A percentile compares a stretch with the other conserved stretches of the same genome.
Evolutionary conservation across 345 rosid species (phyloP).

Genomic region (Eucalyptus brandiana): DNA sequence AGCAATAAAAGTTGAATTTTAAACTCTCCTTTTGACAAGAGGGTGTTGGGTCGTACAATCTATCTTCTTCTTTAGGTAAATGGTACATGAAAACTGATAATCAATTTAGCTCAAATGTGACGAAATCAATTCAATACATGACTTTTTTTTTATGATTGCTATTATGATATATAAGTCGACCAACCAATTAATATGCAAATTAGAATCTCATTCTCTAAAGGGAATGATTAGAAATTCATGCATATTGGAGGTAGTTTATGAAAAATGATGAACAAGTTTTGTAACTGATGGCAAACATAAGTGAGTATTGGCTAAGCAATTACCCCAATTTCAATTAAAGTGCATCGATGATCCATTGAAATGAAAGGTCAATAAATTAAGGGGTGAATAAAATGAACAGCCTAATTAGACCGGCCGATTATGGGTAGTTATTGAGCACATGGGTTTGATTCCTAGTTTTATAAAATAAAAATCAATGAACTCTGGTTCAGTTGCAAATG

Average conservation of each 20-base stretch:
- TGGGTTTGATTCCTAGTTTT: not conserved
- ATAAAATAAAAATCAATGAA: too few species aligned
- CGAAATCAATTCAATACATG: not conserved
- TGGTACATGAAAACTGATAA: not conserved
- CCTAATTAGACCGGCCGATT: fast-evolving
- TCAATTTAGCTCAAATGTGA: not conserved
- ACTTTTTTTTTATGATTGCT: too few species aligned
- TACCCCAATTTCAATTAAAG: not conserved
- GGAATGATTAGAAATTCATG: not conserved
- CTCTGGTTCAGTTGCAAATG: not conserved
- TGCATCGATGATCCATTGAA: not conserved
- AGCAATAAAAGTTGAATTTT: not conserved
- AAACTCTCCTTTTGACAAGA: not conserved
- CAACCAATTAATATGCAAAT: not conserved
- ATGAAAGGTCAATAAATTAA: not conserved
- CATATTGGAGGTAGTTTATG: not conserved
- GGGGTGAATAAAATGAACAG: not conserved
- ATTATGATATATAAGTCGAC: not conserved
- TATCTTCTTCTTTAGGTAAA: not conserved
- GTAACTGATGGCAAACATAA: fast-evolving
- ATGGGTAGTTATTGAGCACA: fast-evolving
- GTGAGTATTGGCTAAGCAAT: not conserved
- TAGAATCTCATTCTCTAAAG: not conserved
- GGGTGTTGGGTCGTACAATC: not conserved
- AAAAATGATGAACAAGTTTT: not conserved